A percentile compares a stretch with the other conserved stretches of the same genome.
phyloP scores from a whole-genome alignment of 2,329 filamentous ascomycete genomes.

The Polytolypa hystricis region DNA sequence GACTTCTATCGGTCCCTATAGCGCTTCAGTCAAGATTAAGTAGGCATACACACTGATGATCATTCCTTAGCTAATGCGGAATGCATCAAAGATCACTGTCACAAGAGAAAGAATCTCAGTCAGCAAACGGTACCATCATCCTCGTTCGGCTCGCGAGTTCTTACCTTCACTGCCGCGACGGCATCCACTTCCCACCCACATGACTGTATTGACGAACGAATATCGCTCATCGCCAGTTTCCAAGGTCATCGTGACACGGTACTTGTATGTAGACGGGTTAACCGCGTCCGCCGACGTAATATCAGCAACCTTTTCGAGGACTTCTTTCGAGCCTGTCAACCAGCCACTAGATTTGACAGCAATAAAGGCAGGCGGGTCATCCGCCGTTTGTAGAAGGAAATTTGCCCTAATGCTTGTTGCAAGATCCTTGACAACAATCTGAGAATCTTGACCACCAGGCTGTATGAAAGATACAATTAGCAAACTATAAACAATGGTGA shows the following conservation, averaged over 20 bases:
- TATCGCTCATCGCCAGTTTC: constrained; percentile 42
- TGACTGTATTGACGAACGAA: constrained; percentile 38
- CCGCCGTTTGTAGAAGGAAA: constrained; percentile 40
- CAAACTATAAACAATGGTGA: too few species aligned
- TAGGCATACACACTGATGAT: too few species aligned
- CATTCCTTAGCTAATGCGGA: constrained; percentile 27
- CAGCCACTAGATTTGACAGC: constrained; percentile 37
- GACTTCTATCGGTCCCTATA: neutral
- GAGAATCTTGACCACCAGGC: constrained; percentile 41
- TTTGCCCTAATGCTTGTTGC: constrained; percentile 34
- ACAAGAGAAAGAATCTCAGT: neutral
- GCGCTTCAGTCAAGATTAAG: too few species aligned
- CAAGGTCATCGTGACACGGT: constrained; percentile 37
- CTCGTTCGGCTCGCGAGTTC: too few species aligned
- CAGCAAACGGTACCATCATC: too few species aligned
- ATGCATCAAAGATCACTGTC: constrained; percentile 27
- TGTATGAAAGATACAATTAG: constrained; percentile 13
- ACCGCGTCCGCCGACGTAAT: constrained; percentile 33
- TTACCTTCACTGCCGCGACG: constrained; percentile 36
- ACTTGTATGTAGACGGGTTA: constrained; percentile 39
- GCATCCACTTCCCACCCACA: constrained; percentile 41
- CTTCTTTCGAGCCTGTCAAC: constrained; percentile 38
- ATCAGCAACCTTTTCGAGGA: constrained; percentile 39
- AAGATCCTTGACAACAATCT: constrained; percentile 38
- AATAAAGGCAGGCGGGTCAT: constrained; percentile 41